Evolutionary conservation across 2,329 filamentous ascomycete species (phyloP).

Genomic region (Aspergillus chevalieri): DNA sequence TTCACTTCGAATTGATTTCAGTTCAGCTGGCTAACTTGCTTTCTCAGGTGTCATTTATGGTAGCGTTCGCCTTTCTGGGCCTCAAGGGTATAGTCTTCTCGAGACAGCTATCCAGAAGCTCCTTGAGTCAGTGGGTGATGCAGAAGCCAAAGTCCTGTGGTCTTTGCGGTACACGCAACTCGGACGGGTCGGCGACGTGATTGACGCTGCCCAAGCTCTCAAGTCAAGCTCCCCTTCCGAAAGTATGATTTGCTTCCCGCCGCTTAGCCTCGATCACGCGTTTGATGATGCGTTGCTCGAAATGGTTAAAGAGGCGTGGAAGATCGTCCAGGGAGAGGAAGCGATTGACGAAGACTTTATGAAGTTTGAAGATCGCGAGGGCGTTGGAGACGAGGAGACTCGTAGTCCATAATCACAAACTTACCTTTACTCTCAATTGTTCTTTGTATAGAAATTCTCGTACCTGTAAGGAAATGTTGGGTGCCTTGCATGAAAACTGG

Average conservation of each 20-base stretch:
- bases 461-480: too few species aligned
- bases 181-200: slow-evolving; percentile 16
- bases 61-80: slow-evolving; percentile 35
- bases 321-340: slow-evolving; percentile 51
- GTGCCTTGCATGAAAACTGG: neutral
- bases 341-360: slow-evolving; percentile 58
- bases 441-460: too few species aligned
- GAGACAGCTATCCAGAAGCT: slow-evolving; percentile 35
- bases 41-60: slow-evolving; percentile 54
- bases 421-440: too few species aligned
- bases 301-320: slow-evolving; percentile 65
- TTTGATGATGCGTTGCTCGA: slow-evolving; percentile 67
- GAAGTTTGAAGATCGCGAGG: slow-evolving; percentile 70
- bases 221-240: slow-evolving; percentile 27
- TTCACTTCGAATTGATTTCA: slow-evolving; percentile 13
- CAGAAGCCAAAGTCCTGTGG: slow-evolving; percentile 44
- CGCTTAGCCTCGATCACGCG: slow-evolving; percentile 58
- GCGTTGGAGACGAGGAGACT: slow-evolving; percentile 46
- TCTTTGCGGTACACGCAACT: slow-evolving; percentile 48
- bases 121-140: slow-evolving; percentile 28
- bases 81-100: slow-evolving; percentile 36
- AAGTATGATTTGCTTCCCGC: slow-evolving; percentile 52
- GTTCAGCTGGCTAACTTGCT: slow-evolving; percentile 29
- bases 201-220: slow-evolving; percentile 5
- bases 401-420: neutral